Evolutionary conservation across 1,284 basidiomycete species (phyloP).

Genomic region (Apiotrichum veenhuisii): DNA sequence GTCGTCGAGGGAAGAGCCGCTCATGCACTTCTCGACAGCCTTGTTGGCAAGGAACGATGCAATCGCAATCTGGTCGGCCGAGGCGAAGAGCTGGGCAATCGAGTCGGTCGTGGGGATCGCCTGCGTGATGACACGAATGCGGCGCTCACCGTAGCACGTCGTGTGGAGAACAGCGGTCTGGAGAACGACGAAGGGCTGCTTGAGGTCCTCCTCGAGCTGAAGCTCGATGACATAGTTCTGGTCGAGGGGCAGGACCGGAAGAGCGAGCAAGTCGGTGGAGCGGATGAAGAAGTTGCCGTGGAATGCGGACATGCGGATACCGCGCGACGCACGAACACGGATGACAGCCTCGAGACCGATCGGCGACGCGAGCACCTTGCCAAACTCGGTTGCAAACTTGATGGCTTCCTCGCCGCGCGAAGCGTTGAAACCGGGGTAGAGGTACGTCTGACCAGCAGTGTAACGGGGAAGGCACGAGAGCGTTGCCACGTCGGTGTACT

Average conservation of each 20-base stretch:
- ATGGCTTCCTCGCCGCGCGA: conserved; percentile 88
- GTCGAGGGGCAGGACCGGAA: conserved; percentile 94
- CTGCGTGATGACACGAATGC: conserved; percentile 91
- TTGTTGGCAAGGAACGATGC: conserved; percentile 90
- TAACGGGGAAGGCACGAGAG: conserved; percentile 80
- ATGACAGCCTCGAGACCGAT: conserved; percentile 97
- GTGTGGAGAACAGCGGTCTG: conserved; percentile 96
- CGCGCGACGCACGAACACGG: conserved; percentile 91
- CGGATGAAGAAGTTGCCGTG: conserved; percentile 99
- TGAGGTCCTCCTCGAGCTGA: conserved; percentile 94
- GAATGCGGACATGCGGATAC: conserved; percentile 94
- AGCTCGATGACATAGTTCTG: conserved; percentile 97
- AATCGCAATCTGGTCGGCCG: conserved; percentile 90
- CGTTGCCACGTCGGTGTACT: conserved; percentile 93
- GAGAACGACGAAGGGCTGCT: conserved; percentile 87
- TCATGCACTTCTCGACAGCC: conserved; percentile 87
- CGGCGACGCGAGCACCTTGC: conserved; percentile 84
- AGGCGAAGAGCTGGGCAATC: conserved; percentile 89
- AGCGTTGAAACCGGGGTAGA: conserved; percentile 98
- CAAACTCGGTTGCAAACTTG: conserved; percentile 97
- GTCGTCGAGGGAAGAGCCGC: conserved; percentile 76
- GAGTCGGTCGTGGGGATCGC: conserved; percentile 90
- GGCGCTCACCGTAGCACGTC: conserved; percentile 89
- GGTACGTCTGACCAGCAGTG: conserved; percentile 96
- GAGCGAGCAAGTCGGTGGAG: conserved; percentile 91